Percentiles rank a stretch among this genome's conserved stretches.
Evolutionary conservation across 805 yeast species (phyloP).

Genomic region (Babjeviella inositovora): DNA sequence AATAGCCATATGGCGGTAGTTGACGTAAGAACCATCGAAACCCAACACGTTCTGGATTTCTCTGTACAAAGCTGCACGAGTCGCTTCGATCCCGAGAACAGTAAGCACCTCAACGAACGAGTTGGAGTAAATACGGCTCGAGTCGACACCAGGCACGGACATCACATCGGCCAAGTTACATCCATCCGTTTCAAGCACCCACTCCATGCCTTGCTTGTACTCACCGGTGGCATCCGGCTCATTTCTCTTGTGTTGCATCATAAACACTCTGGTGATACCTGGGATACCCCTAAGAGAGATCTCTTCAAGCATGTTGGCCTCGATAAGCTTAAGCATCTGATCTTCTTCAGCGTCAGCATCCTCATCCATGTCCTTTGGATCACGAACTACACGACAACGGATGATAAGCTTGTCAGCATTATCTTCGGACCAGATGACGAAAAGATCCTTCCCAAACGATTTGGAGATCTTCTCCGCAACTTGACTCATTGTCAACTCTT

Average conservation of each 20-base stretch:
- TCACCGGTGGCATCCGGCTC: slow-evolving; percentile 74
- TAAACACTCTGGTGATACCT: slow-evolving; percentile 79
- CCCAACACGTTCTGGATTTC: slow-evolving; percentile 96
- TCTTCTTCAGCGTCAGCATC: slow-evolving; percentile 95
- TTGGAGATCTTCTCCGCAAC: slow-evolving; percentile 92
- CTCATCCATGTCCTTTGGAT: slow-evolving; percentile 83
- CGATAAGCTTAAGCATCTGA: slow-evolving; percentile 87
- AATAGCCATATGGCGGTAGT: slow-evolving; percentile 95
- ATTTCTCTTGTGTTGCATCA: slow-evolving; percentile 72
- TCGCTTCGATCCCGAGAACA: slow-evolving; percentile 97
- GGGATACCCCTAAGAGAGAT: slow-evolving; percentile 93
- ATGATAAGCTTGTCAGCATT: slow-evolving; percentile 92
- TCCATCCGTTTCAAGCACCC: slow-evolving; percentile 99
- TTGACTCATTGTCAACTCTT: slow-evolving; percentile 94
- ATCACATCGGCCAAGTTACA: slow-evolving; percentile 89
- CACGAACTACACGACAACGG: slow-evolving; percentile 97
- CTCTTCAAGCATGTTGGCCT: slow-evolving; percentile 89
- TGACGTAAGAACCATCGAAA: slow-evolving; percentile 98
- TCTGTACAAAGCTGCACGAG: slow-evolving; percentile 83
- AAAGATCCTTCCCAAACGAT: slow-evolving; percentile 86
- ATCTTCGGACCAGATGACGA: slow-evolving; percentile 98
- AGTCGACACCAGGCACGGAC: slow-evolving; percentile 89
- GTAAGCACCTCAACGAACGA: slow-evolving; percentile 91
- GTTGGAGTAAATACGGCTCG: slow-evolving; percentile 82
- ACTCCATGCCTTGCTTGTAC: slow-evolving; percentile 77